Evolutionary conservation across 768 basidiomycete species (phyloP).

Genomic region (Podaxis carcinomalis): DNA sequence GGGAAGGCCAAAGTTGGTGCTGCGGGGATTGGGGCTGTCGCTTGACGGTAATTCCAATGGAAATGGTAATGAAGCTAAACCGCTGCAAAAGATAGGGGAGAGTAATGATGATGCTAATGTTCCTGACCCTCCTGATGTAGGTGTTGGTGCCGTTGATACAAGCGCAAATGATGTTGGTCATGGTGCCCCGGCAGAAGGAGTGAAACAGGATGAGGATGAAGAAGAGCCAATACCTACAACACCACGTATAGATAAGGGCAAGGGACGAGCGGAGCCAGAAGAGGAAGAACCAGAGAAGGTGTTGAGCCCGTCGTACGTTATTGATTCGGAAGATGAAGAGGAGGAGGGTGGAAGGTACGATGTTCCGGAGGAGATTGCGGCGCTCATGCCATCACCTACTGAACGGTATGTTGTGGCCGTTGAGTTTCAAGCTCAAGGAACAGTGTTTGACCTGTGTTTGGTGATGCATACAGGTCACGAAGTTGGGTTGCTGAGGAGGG

Average conservation of each 20-base stretch:
- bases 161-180: neutral
- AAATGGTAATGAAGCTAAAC: constrained; percentile 14
- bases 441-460: neutral
- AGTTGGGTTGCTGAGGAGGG: constrained; percentile 93
- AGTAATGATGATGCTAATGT: constrained; percentile 1
- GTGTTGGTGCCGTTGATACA: neutral
- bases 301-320: constrained; percentile 59
- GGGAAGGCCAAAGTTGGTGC: constrained; percentile 31
- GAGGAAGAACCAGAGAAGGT: constrained; percentile 68
- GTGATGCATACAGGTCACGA: constrained; percentile 45
- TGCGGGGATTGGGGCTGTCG: constrained; percentile 43
- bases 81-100: constrained; percentile 3
- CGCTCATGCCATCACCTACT: constrained; percentile 32
- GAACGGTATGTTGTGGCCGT: constrained; percentile 41
- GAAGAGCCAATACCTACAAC: constrained; percentile 42
- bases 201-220: constrained; percentile 21
- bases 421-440: neutral
- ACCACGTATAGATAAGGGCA: constrained; percentile 75
- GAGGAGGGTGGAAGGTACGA: constrained; percentile 41
- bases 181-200: constrained; percentile 14
- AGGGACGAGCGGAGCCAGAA: constrained; percentile 65
- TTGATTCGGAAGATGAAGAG: constrained; percentile 50
- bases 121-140: constrained; percentile 4
- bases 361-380: constrained; percentile 32
- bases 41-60: constrained; percentile 22